A percentile compares a stretch with the other conserved stretches of the same genome.
These are phyloP conservation scores for Diplodia intermedia DNA, from an alignment of 2,329 filamentous ascomycete genomes.

Conservation along the genomic window DNA sequence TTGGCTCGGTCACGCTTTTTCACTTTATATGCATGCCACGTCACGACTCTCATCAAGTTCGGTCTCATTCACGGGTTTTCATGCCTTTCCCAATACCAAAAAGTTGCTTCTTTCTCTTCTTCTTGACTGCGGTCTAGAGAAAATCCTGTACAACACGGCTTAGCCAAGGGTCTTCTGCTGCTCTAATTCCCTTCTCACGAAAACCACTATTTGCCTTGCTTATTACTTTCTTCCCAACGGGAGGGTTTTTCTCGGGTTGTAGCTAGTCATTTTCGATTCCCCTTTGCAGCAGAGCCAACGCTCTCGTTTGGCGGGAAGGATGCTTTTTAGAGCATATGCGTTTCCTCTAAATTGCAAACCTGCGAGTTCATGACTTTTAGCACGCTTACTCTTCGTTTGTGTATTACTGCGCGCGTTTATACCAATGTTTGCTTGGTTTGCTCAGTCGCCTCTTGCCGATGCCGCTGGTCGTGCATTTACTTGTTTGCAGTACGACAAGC, in stretches of 20 bases:
- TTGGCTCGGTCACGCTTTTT: constrained; percentile 35
- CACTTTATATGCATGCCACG: constrained; percentile 33
- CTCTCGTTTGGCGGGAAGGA: constrained; percentile 32
- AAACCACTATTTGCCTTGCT: constrained; percentile 30
- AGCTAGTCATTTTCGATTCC: constrained; percentile 34
- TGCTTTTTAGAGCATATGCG: constrained; percentile 33
- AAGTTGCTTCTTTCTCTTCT: constrained; percentile 33
- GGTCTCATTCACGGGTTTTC: constrained; percentile 32
- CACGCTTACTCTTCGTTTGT: constrained; percentile 32
- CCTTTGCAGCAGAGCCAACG: constrained; percentile 30
- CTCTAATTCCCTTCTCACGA: constrained; percentile 31
- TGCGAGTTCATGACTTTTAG: constrained; percentile 32
- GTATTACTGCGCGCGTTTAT: constrained; percentile 33
- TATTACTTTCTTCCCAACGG: constrained; percentile 15
- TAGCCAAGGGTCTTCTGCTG: constrained; percentile 33
- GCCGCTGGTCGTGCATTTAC: constrained; percentile 29
- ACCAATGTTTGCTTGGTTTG: constrained; percentile 33
- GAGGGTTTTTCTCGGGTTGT: constrained; percentile 33
- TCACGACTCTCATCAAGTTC: constrained; percentile 34
- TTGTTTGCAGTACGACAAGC: constrained; percentile 29
- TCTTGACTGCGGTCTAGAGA: constrained; percentile 34
- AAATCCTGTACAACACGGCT: constrained; percentile 35
- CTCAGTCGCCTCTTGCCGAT: constrained; percentile 25
- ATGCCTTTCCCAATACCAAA: constrained; percentile 34
- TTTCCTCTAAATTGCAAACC: constrained; percentile 33